These are phyloP conservation scores for Paracoccidioides lutzii DNA, from an alignment of 2,329 filamentous ascomycete genomes.

Conservation along the genomic window DNA sequence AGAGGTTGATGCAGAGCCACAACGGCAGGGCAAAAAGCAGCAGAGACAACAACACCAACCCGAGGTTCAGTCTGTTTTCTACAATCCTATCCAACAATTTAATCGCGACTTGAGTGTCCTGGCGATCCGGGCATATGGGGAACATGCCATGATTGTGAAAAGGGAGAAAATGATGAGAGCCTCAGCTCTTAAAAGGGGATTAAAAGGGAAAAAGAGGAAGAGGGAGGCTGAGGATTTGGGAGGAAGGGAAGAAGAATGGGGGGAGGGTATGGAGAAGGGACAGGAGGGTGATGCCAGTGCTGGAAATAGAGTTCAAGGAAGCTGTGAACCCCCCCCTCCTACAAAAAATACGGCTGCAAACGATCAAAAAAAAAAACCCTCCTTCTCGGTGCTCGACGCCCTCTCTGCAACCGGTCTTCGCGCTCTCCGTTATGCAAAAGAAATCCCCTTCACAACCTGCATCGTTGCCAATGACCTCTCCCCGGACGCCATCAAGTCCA, in stretches of 20 bases:
- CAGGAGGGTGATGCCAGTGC: neutral
- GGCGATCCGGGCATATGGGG: constrained; percentile 77
- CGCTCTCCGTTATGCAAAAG: constrained; percentile 79
- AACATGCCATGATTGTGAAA: constrained; percentile 47
- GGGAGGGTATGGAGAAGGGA: neutral
- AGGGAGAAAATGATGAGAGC: constrained; percentile 36
- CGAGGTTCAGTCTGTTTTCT: constrained; percentile 62
- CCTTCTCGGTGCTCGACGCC: constrained; percentile 83
- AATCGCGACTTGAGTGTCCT: constrained; percentile 91
- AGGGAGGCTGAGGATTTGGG: constrained; percentile 16
- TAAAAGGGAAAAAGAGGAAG: constrained; percentile 29
- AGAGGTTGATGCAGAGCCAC: neutral
- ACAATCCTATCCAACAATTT: constrained; percentile 98
- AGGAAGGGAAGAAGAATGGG: neutral
- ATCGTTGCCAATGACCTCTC: constrained; percentile 87
- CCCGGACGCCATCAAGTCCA: constrained; percentile 60
- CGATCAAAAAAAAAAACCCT: constrained; percentile 24
- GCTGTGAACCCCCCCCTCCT: neutral
- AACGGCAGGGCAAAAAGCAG: neutral
- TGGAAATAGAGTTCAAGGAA: constrained; percentile 1
- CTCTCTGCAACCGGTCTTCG: constrained; percentile 87
- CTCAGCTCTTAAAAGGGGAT: constrained; percentile 17
- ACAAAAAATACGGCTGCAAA: constrained; percentile 1
- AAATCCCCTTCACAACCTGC: constrained; percentile 70
- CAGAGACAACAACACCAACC: neutral